Evolutionary conservation across 2,329 filamentous ascomycete genomes (phyloP).

Genomic region (Talaromyces atroroseus): DNA sequence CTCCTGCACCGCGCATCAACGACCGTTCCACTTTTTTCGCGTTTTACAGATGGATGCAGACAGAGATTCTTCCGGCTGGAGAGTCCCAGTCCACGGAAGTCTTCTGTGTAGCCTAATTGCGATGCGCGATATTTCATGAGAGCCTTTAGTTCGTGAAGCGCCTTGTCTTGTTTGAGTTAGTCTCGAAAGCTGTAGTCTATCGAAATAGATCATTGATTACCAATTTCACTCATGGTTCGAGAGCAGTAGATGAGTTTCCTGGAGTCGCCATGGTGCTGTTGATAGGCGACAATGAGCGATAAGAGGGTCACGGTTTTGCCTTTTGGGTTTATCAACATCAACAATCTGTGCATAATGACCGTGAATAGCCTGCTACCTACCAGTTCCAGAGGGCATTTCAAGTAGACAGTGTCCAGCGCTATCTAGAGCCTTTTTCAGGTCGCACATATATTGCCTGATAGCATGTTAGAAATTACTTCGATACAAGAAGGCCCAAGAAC

Average conservation of each 20-base stretch:
- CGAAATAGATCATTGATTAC: constrained; percentile 1
- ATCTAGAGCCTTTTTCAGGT: constrained; percentile 84
- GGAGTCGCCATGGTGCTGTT: constrained; percentile 86
- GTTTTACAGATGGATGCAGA: constrained; percentile 89
- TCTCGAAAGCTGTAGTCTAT: background rate
- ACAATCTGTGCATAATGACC: background rate
- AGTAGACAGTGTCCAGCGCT: constrained; percentile 90
- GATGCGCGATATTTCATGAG: constrained; percentile 93
- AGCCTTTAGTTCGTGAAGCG: constrained; percentile 80
- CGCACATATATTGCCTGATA: constrained; percentile 61
- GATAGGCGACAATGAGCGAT: constrained; percentile 93
- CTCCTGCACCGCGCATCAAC: constrained; percentile 96
- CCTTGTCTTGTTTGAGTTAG: constrained; percentile 60
- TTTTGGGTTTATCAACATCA: background rate
- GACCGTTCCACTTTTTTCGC: constrained; percentile 88
- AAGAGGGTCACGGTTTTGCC: constrained; percentile 87
- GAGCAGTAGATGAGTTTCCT: constrained; percentile 98
- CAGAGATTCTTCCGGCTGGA: constrained; percentile 98
- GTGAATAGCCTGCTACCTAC: constrained; percentile 29
- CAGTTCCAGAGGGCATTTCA: constrained; percentile 98
- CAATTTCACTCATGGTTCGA: constrained; percentile 97
- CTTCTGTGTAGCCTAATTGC: constrained; percentile 83
- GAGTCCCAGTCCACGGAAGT: constrained; percentile 84
- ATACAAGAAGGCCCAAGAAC: background rate
- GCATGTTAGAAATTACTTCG: constrained; percentile 3